Base-by-base conservation (phyloP, 768 basidiomycete species). In the Agrocybe praecox region DNA sequence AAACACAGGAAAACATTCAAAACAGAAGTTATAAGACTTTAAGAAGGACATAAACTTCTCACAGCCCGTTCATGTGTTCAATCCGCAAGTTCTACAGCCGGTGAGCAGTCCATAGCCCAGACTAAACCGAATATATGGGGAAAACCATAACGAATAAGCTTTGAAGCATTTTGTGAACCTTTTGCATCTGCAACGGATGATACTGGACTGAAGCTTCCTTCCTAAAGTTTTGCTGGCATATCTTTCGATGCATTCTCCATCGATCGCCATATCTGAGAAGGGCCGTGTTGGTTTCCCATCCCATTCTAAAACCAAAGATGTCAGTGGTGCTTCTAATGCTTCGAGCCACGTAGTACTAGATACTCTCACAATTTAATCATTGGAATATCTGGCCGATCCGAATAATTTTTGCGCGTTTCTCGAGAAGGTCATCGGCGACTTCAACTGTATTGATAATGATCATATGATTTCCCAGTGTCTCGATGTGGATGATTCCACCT, bases 361-460 rank as follows among this genome's bases (percentile, higher is more conserved):
- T 15, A 7, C 15, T 34, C 52, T 51, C 24, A 61, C 60, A 61
- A 21, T 43, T 50, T 26, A 18, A 52, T 29, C 23, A 59, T 52
- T 15, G 62, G 56, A 6, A 60, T 53, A 8, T 74, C 72, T 19
- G 79, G 80, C 8, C 80, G 70, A 49, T 74, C 76, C 14, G 79
- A 80, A 49, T 81, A 81, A 32, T 76, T 76, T 74, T 70, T 0
- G 77, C 77, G 11, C 77, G 71, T 49, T 78, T 78, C 58, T 82
- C 80, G 14, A 83, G 65, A 10, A 65, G 18, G 22, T 44, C 44
- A 18, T 33, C 48, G 11, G 53, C 62, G 24, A 61, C 64, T 49
- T 71, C 57, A 9, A 54, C 26, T 1, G 61, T 61, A 49, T 73
- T 73, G 29, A 71, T 46, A 4, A 73, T 46, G 19, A 74, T 46